Evolutionary conservation across 2,329 filamentous ascomycete genomes (phyloP).

Genomic region (Alternaria sp.): DNA sequence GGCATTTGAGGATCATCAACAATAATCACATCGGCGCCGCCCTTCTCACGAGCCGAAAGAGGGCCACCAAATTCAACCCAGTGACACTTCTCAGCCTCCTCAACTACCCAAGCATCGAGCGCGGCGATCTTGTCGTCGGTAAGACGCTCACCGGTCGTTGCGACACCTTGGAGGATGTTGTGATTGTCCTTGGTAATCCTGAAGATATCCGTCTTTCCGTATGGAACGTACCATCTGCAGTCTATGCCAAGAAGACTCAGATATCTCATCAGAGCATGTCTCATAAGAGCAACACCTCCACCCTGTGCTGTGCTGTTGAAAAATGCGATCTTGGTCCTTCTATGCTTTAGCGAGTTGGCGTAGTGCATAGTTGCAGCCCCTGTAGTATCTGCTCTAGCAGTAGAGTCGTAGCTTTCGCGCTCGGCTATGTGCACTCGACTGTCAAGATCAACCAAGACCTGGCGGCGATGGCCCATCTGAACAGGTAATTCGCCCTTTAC

Average conservation of each 20-base stretch:
- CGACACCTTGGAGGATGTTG: constrained; percentile 86
- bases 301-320: constrained; percentile 83
- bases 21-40: constrained; percentile 79
- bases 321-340: constrained; percentile 76
- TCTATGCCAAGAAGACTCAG: constrained; percentile 72
- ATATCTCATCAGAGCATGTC: constrained; percentile 79
- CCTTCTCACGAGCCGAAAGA: constrained; percentile 69
- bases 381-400: constrained; percentile 65
- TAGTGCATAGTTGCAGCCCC: constrained; percentile 73
- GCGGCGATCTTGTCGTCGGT: constrained; percentile 67
- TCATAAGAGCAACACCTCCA: constrained; percentile 84
- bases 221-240: constrained; percentile 80
- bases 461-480: constrained; percentile 9
- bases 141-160: constrained; percentile 68
- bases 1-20: constrained; percentile 90
- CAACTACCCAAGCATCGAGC: constrained; percentile 76
- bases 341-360: constrained; percentile 68
- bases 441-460: constrained; percentile 65
- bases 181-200: constrained; percentile 87
- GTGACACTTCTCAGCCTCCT: constrained; percentile 74
- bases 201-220: constrained; percentile 79
- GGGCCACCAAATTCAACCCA: constrained; percentile 77
- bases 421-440: constrained; percentile 70
- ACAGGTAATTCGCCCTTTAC: constrained; percentile 13
- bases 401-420: constrained; percentile 66